A percentile compares a stretch with the other conserved stretches of the same genome.
Conservation (phyloP, 2,329 filamentous ascomycete species). For the Calonectria pseudoreteaudii region DNA sequence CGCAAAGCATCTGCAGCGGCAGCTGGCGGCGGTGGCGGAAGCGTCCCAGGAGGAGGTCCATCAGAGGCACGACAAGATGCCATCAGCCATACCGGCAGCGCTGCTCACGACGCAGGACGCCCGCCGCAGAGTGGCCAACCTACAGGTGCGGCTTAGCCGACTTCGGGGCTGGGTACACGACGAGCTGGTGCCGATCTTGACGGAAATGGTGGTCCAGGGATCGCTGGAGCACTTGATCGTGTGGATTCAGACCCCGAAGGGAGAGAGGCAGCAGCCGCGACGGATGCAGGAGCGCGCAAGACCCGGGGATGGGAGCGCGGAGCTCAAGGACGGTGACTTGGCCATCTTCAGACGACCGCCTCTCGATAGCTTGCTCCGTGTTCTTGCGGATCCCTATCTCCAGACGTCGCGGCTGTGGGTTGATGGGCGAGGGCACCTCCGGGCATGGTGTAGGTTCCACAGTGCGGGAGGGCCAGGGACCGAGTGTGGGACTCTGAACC, state of each 20-base stretch:
- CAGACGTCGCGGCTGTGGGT: conserved; percentile 53
- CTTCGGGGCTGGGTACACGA: conserved; percentile 48
- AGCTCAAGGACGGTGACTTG: conserved; percentile 18
- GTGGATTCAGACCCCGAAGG: conserved; percentile 30
- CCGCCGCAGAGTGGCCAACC: conserved; percentile 41
- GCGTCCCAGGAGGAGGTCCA: conserved; percentile 30
- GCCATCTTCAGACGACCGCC: conserved; percentile 44
- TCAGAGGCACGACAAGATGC: neutral
- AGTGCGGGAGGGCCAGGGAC: conserved; percentile 32
- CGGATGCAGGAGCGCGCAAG: neutral
- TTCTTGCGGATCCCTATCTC: conserved; percentile 60
- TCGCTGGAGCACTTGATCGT: conserved; percentile 42
- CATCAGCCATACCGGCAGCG: conserved; percentile 14
- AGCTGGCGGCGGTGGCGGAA: conserved; percentile 34
- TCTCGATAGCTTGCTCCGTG: conserved; percentile 50
- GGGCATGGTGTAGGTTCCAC: conserved; percentile 58
- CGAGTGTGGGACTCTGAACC: conserved; percentile 25
- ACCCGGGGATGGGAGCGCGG: neutral
- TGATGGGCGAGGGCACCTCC: conserved; percentile 48
- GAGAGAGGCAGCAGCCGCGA: conserved; percentile 12
- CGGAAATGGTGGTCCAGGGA: conserved; percentile 48
- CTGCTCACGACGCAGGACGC: conserved; percentile 41
- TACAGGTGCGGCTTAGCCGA: conserved; percentile 45
- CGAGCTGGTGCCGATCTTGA: conserved; percentile 44
- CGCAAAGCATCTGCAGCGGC: conserved; percentile 42